Base-by-base conservation (phyloP, 306 rosid species). In the Fragaria vesca region DNA sequence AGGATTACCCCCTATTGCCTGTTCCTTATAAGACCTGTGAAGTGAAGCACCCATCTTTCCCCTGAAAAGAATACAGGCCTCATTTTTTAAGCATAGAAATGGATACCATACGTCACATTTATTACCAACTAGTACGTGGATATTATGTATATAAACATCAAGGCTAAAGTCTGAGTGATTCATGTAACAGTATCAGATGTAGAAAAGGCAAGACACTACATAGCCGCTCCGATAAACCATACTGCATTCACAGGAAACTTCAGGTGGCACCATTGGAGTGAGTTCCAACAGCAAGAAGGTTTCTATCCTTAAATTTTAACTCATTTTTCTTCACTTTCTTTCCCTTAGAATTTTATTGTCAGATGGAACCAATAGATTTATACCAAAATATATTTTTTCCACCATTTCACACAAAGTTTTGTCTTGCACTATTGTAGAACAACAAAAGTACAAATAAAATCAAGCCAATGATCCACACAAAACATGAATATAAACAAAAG, bases 21-120 rank as follows among this genome's bases (percentile, higher is more conserved):
- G 55, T 74, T 81, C 81, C 81, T 71, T 90, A 0, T 28, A 76
- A 21, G 73, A 21, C 51, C 89, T 72, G 50, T 90, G 85, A 74
- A 83, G 87, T 6, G 95, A 90, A 48, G 90, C 87, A 12, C 95
- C 94, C 80, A 90, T 77, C 81, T 81, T 90, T 80, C 94, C 92
- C 94, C 94, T 90, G 75, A 6, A 65, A 12, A 73, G 61, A 67
- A 43, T 61, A 40, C n/a, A 60, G 9, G 34, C 36, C 30, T 51
- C 38, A 72, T 9, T 62, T 52, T 26, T 30, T 30, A 30, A 62
- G 50, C 21, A 42, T 50, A 46, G 52, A 40, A 12, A 62, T 78
- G 45, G 42, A 65, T 50, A 15, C n/a, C 2, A 32, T 16, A 62
- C 34, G 4, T 45, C 69, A 54, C 10, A 62, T 16, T 10, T 26